A percentile compares a stretch with the other conserved stretches of the same genome.
These are phyloP conservation scores for Marasmius fiardii DNA, from an alignment of 1,284 basidiomycete species.

Conservation along the genomic window DNA sequence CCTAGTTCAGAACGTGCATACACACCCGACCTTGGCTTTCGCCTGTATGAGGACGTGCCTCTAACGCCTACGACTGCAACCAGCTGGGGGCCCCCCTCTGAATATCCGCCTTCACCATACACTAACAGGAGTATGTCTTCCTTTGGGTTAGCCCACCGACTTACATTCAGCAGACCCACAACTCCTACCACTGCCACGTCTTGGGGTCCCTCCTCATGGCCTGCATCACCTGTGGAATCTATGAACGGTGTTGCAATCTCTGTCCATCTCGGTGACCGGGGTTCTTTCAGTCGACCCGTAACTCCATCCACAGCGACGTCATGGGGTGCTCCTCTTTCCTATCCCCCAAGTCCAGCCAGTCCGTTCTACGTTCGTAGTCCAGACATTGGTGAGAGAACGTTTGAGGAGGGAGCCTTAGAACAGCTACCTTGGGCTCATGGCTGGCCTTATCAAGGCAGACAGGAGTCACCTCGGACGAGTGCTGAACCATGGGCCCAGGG, in stretches of 20 bases:
- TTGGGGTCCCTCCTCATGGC: slow-evolving; percentile 46
- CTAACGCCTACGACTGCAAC: slow-evolving; percentile 18
- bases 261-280: slow-evolving; percentile 29
- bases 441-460: slow-evolving; percentile 6
- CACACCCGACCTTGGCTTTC: slow-evolving; percentile 30
- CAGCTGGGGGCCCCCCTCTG: slow-evolving; percentile 18
- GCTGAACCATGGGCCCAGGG: no score
- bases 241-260: slow-evolving; percentile 20
- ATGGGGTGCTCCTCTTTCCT: slow-evolving; percentile 43
- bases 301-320: slow-evolving; percentile 41
- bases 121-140: slow-evolving; percentile 31
- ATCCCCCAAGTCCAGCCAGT: slow-evolving; percentile 36
- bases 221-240: slow-evolving; percentile 21
- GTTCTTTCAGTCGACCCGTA: slow-evolving; percentile 28
- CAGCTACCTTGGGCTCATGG: slow-evolving; percentile 8
- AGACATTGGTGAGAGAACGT: slow-evolving; percentile 38
- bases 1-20: slow-evolving; percentile 18
- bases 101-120: slow-evolving; percentile 21
- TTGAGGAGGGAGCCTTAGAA: slow-evolving; percentile 23
- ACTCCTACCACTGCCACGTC: slow-evolving; percentile 42
- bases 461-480: neutral
- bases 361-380: slow-evolving; percentile 37
- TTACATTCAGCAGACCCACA: slow-evolving; percentile 30
- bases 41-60: slow-evolving; percentile 35
- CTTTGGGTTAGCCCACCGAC: slow-evolving; percentile 45